Evolutionary conservation across 2,329 filamentous ascomycete species (phyloP).

Genomic region (Dichotomopilus funicola): DNA sequence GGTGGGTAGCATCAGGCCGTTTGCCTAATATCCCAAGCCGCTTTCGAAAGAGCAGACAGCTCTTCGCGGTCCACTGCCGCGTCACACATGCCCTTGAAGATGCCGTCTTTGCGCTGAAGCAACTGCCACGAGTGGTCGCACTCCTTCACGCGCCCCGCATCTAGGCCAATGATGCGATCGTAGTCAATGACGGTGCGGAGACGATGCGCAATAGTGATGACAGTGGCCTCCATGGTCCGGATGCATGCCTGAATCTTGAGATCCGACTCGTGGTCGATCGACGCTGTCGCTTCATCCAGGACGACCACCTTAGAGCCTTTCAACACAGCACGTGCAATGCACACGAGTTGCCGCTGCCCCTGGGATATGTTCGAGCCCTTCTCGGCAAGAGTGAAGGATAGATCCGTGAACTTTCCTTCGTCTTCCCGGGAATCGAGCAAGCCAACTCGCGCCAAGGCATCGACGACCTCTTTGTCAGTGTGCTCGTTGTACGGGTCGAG

Average conservation of each 20-base stretch:
- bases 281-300: conserved; percentile 13
- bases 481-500: conserved; percentile 12
- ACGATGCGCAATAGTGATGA: conserved; percentile 20
- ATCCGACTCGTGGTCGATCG: conserved; percentile 18
- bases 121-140: conserved; percentile 10
- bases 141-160: conserved; percentile 8
- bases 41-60: conserved; percentile 11
- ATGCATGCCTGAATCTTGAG: conserved; percentile 14
- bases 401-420: conserved; percentile 6
- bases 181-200: conserved; percentile 20
- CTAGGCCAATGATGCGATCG: conserved; percentile 14
- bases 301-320: conserved; percentile 9
- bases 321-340: conserved; percentile 12
- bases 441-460: conserved; percentile 3
- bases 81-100: conserved; percentile 12
- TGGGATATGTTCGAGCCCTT: conserved; percentile 12
- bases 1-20: conserved; percentile 5
- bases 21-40: conserved; percentile 10
- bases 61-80: conserved; percentile 9
- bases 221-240: conserved; percentile 13
- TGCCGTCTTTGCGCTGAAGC: conserved; percentile 7
- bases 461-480: conserved; percentile 7
- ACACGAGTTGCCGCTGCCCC: conserved; percentile 14
- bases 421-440: conserved; percentile 5
- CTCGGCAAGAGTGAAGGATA: conserved; percentile 7